Base-by-base conservation (phyloP, 1,284 basidiomycete species). In the Melampsora larici-populina region DNA sequence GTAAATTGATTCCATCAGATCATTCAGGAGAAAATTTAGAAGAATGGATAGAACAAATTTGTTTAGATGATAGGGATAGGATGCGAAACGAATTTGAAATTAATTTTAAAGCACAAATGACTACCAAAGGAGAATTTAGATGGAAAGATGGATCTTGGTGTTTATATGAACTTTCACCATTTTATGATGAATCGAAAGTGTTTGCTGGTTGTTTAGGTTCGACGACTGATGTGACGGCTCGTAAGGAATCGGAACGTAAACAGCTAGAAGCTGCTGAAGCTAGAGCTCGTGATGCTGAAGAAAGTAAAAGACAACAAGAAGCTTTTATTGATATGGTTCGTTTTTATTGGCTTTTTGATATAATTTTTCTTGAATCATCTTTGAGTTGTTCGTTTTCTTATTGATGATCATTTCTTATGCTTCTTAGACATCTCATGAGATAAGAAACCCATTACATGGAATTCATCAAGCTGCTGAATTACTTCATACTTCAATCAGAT, bases 161-260 rank as follows among this genome's bases (percentile, higher is more conserved):
- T 69, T 49, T 79, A 70, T 78, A 72, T 71, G 66, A 70, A 78
- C 21, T 79, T 71, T 63, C 64, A 69, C 65, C 79, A 68, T 69
- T 76, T 78, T 78, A 70, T 77, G 33, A 62, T 75, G 21, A 46
- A 70, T 15, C 69, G 24, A 51, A 79, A 46, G 55, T 29, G 21
- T 60, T 58, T 43, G 67, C 70, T 26, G 81, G 75, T 2, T 82
- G 80, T 70, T 80, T 81, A 31, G 81, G 80, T 64, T 80, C 80
- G 15, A 78, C 81, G 24, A 82, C 81, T 29, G 82, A 82, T 69
- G 81, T 83, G 48, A 81, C 79, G 0, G 69, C 72, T 29, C 80
- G 80, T 31, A 81, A 81, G 65, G 78, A 78, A 43, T 55, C 79
- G 49, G 81, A 81, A 60, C 49, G 78, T 24, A 73, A 78, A n/a